These are phyloP conservation scores for Maudiozyma humilis DNA, from an alignment of 1,139 yeast species.

Conservation along the genomic window DNA sequence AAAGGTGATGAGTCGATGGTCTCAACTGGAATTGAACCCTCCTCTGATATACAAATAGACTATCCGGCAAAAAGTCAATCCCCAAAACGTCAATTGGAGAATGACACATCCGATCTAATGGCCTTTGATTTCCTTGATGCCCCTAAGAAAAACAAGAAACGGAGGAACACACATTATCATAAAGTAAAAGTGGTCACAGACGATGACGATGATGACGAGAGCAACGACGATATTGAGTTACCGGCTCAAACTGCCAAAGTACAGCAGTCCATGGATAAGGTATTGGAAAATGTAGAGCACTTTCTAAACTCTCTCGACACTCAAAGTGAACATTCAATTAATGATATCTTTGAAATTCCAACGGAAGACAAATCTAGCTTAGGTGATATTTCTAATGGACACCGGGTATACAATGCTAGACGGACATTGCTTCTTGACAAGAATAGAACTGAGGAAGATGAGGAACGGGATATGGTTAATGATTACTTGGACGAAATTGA, in stretches of 20 bases:
- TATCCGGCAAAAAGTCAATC: neutral
- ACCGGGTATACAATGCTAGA: slow-evolving; percentile 10
- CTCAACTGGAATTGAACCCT: too few species aligned
- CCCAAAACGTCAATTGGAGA: neutral
- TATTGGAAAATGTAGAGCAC: slow-evolving; percentile 2
- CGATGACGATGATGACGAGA: slow-evolving; percentile 4
- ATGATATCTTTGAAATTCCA: slow-evolving; percentile 4
- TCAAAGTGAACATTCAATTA: neutral
- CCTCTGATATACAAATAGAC: neutral
- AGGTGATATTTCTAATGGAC: neutral
- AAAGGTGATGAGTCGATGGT: too few species aligned
- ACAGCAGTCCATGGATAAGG: neutral
- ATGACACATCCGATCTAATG: slow-evolving; percentile 3
- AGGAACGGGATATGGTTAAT: slow-evolving; percentile 5
- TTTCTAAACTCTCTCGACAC: slow-evolving; percentile 5
- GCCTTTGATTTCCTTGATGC: slow-evolving; percentile 20
- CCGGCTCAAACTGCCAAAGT: neutral
- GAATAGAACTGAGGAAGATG: slow-evolving; percentile 10
- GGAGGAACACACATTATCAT: slow-evolving; percentile 15
- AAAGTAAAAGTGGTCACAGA: neutral
- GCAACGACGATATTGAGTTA: slow-evolving; percentile 1
- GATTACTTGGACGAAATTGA: slow-evolving; percentile 8
- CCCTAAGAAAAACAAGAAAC: slow-evolving; percentile 11
- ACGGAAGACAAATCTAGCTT: neutral
- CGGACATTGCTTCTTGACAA: slow-evolving; percentile 13